These are phyloP conservation scores for Cercospora sesami DNA, from an alignment of 2,329 filamentous ascomycete genomes.

Conservation along the genomic window DNA sequence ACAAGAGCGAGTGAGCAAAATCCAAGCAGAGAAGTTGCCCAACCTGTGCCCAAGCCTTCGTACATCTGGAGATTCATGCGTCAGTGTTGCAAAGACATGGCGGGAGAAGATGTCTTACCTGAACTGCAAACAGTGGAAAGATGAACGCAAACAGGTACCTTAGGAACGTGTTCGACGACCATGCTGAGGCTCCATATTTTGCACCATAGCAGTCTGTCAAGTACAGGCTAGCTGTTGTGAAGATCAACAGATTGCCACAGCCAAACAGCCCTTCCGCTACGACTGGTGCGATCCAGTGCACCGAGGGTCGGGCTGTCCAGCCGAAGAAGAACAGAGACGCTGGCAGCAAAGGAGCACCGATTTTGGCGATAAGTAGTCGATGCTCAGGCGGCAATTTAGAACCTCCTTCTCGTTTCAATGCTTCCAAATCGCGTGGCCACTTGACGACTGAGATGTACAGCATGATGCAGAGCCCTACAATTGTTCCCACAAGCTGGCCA, in stretches of 20 bases:
- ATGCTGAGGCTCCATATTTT: constrained; percentile 35
- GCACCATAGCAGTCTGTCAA: constrained; percentile 26
- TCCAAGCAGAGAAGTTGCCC: constrained; percentile 44
- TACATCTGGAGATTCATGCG: constrained; percentile 39
- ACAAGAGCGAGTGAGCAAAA: constrained; percentile 37
- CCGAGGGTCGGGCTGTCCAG: constrained; percentile 33
- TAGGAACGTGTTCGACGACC: constrained; percentile 30
- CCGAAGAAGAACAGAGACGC: constrained; percentile 40
- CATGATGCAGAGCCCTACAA: constrained; percentile 18
- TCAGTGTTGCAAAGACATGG: background rate
- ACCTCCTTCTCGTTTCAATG: background rate
- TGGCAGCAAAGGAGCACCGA: constrained; percentile 35
- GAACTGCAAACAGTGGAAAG: constrained; percentile 43
- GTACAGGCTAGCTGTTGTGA: constrained; percentile 28
- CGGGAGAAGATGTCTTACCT: background rate
- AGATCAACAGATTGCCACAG: constrained; percentile 41
- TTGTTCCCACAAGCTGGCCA: constrained; percentile 27
- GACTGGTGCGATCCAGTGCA: constrained; percentile 42
- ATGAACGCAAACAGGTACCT: constrained; percentile 39
- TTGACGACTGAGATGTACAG: constrained; percentile 6
- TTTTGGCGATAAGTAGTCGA: constrained; percentile 38
- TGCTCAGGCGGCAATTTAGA: constrained; percentile 32
- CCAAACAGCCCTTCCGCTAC: constrained; percentile 45
- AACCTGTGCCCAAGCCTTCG: constrained; percentile 41
- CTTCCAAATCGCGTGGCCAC: constrained; percentile 7